These are phyloP conservation scores for Lathyrus aphaca DNA, from an alignment of 306 rosid genomes.

Conservation along the genomic window DNA sequence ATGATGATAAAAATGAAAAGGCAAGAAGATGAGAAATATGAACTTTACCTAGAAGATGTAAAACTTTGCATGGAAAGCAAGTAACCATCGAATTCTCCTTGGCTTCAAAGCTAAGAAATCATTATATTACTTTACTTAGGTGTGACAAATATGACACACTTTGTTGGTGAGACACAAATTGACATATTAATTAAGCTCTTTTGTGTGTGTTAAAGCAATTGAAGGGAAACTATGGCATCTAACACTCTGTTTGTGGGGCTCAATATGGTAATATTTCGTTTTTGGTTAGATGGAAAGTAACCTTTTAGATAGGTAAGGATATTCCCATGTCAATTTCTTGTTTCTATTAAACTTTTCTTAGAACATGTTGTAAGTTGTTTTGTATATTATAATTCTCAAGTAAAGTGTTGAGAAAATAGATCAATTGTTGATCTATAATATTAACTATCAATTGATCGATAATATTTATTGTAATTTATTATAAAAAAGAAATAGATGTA, in stretches of 20 bases:
- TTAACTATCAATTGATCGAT: no score
- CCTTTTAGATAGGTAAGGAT: conserved; percentile 45
- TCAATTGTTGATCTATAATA: no score
- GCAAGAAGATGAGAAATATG: neutral
- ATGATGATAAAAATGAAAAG: neutral
- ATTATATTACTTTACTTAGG: conserved; percentile 11
- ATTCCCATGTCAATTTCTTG: conserved; percentile 35
- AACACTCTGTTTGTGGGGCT: conserved; percentile 18
- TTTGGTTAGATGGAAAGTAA: conserved; percentile 42
- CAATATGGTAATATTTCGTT: conserved; percentile 48
- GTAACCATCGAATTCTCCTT: conserved; percentile 65
- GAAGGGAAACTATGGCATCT: conserved; percentile 38
- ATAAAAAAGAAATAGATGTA: no score
- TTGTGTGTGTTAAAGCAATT: conserved; percentile 8
- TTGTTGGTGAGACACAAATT: conserved; percentile 27
- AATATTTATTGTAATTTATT: no score
- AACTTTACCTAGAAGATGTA: conserved; percentile 40
- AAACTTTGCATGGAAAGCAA: conserved; percentile 65
- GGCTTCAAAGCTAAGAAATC: conserved; percentile 71
- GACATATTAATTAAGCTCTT: conserved; percentile 36
- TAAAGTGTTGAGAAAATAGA: no score
- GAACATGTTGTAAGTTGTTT: no score
- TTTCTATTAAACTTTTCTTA: no score
- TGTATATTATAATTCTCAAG: no score
- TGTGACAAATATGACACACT: conserved; percentile 25